Evolutionary conservation across 257 asterid species (phyloP).

Genomic region (Schizonepeta tenuifolia): DNA sequence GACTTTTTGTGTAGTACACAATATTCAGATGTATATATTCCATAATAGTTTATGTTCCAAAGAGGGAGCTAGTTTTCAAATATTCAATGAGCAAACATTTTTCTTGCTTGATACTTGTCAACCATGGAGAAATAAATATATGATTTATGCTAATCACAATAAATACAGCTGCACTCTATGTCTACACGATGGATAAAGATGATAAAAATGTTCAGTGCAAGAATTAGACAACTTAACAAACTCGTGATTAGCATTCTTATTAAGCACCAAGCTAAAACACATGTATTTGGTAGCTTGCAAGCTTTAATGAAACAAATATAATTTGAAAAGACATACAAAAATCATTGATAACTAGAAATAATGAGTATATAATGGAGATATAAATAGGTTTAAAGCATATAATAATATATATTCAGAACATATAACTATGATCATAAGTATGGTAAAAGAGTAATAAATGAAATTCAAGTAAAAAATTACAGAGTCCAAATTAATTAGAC

Average conservation of each 20-base stretch:
- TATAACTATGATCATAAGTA: too few relatives aligned
- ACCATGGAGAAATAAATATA: not conserved
- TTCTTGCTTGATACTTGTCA: conserved; percentile 20
- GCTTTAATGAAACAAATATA: too few relatives aligned
- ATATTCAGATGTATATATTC: not conserved
- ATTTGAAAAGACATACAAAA: too few relatives aligned
- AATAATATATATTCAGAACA: too few relatives aligned
- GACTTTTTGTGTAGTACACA: not conserved
- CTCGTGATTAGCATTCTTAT: too few relatives aligned
- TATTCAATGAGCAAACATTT: conserved; percentile 10
- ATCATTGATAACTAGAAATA: too few relatives aligned
- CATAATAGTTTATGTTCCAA: conserved; percentile 4
- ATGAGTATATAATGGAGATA: too few relatives aligned
- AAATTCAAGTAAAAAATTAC: too few relatives aligned
- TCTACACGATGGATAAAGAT: not conserved
- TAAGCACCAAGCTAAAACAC: not conserved
- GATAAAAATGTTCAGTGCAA: not conserved
- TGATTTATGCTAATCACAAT: not conserved
- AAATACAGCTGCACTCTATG: not conserved
- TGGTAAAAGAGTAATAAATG: too few relatives aligned
- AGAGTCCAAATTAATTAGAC: too few relatives aligned
- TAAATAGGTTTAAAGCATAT: too few relatives aligned
- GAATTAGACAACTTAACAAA: not conserved
- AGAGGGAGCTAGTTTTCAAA: conserved; percentile 4
- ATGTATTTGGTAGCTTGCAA: too few relatives aligned